Percentiles rank a stretch among this genome's conserved stretches.
phyloP scores from a whole-genome alignment of 2,329 filamentous ascomycete genomes.

The Didymella keratinophila region DNA sequence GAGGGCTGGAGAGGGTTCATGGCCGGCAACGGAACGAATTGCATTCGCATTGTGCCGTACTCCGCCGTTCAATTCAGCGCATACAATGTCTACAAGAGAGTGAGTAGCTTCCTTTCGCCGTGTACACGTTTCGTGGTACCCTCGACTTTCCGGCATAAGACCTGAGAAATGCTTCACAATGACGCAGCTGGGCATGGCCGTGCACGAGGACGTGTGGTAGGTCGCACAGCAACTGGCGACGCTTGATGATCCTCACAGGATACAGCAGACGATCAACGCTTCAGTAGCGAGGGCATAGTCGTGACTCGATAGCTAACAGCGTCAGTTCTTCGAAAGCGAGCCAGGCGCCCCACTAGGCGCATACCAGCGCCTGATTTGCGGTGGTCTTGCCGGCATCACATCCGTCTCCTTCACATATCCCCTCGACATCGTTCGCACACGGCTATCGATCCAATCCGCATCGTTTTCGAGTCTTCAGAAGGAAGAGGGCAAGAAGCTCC shows the following conservation, averaged over 20 bases:
- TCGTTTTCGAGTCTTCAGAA: slow-evolving; percentile 80
- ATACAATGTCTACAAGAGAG: slow-evolving; percentile 96
- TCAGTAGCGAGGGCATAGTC: background rate
- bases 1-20: slow-evolving; percentile 98
- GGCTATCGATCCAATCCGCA: slow-evolving; percentile 95
- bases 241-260: background rate
- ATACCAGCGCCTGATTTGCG: slow-evolving; percentile 81
- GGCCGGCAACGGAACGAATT: slow-evolving; percentile 97
- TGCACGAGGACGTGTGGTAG: background rate
- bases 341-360: slow-evolving; percentile 78
- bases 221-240: background rate
- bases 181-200: background rate
- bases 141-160: background rate
- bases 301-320: slow-evolving; percentile 9
- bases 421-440: slow-evolving; percentile 94
- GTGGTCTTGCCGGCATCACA: slow-evolving; percentile 90
- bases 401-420: slow-evolving; percentile 96
- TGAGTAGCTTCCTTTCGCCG: slow-evolving; percentile 56
- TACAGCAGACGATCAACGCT: background rate
- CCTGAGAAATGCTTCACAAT: background rate
- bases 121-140: background rate
- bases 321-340: slow-evolving; percentile 75
- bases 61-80: slow-evolving; percentile 98
- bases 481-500: slow-evolving; percentile 64
- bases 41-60: slow-evolving; percentile 96